Conservation (phyloP, 352 stramenopile species). For the Pseudoperonospora humuli region DNA sequence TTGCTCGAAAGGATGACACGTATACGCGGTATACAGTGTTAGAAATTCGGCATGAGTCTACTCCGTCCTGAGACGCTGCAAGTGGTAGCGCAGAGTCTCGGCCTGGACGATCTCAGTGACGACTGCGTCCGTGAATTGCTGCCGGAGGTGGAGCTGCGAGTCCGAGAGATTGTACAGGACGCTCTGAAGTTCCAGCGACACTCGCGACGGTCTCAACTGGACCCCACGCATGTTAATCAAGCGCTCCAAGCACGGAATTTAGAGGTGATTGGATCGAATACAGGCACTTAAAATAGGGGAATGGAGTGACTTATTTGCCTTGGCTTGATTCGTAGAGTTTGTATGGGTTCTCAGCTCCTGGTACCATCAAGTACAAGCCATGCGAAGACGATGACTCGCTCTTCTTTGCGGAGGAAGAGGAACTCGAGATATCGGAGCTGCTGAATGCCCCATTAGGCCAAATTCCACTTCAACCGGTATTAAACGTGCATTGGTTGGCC, state of each 20-base stretch:
- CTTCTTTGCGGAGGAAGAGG: slow-evolving; percentile 69
- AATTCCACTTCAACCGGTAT: slow-evolving; percentile 57
- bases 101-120: slow-evolving; percentile 59
- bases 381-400: slow-evolving; percentile 50
- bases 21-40: not conserved
- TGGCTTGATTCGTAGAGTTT: slow-evolving; percentile 35
- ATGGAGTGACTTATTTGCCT: not conserved
- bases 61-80: slow-evolving; percentile 59
- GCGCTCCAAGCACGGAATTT: slow-evolving; percentile 63
- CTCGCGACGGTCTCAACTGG: slow-evolving; percentile 48
- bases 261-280: slow-evolving; percentile 29
- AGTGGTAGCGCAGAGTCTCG: slow-evolving; percentile 67
- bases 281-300: not conserved
- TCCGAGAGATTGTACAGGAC: slow-evolving; percentile 79
- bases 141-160: slow-evolving; percentile 68
- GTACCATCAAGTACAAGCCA: slow-evolving; percentile 44
- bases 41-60: slow-evolving; percentile 60
- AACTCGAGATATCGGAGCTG: slow-evolving; percentile 59
- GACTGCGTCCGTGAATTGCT: slow-evolving; percentile 62
- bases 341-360: slow-evolving; percentile 64
- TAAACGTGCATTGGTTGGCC: slow-evolving; percentile 79
- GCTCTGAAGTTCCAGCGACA: slow-evolving; percentile 80
- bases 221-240: slow-evolving; percentile 67
- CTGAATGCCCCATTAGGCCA: slow-evolving; percentile 68
- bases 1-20: not conserved